Base-by-base conservation (phyloP, 441 rosid genomes). In the Gossypium gossypioides region DNA sequence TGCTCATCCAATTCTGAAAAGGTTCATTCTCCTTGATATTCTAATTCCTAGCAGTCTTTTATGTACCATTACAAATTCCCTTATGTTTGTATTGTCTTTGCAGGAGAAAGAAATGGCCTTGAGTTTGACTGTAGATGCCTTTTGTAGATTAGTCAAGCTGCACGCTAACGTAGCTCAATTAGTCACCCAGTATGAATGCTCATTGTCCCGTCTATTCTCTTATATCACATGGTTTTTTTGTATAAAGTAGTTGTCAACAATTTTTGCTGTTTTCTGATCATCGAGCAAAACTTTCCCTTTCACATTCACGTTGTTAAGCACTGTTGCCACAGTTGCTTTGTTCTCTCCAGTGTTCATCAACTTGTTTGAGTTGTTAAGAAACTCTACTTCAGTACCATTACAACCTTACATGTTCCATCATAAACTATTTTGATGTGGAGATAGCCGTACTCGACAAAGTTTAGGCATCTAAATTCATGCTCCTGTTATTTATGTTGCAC, bases 91-190 rank as follows among this genome's bases (percentile, higher is more conserved):
- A 68, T 78, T 79, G 74, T 76, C 57, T 73, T 51, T 85, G 89
- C 96, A 96, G 99, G 99, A 96, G 86, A 96, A 93, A 88, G 99
- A 96, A 88, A 84, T 83, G 85, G 93, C 98, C 91, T 86, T 96
- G 87, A 96, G 87, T 82, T 78, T 82, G 59, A 90, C 97, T 60
- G 86, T 96, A 76, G 97, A 93, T 86, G 87, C 84, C 62, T 96
- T 96, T 83, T 93, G 98, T 91, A 96, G 96, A 96, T 87, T 96
- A 91, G 94, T 88, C 84, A 96, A 93, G 89, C 93, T 87, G 79
- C 92, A 89, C 71, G 85, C 98, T 72, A 93, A 87, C 86, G 87
- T 90, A 90, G 90, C 94, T 74, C 98, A 96, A 79, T 86, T 96
- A 87, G 91, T 93, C 75, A 86, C 94, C 76, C 85, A 90, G 99